phyloP scores from a whole-genome alignment of 192 early-diverging fungal genomes.

The Chytriomyces sp. region DNA sequence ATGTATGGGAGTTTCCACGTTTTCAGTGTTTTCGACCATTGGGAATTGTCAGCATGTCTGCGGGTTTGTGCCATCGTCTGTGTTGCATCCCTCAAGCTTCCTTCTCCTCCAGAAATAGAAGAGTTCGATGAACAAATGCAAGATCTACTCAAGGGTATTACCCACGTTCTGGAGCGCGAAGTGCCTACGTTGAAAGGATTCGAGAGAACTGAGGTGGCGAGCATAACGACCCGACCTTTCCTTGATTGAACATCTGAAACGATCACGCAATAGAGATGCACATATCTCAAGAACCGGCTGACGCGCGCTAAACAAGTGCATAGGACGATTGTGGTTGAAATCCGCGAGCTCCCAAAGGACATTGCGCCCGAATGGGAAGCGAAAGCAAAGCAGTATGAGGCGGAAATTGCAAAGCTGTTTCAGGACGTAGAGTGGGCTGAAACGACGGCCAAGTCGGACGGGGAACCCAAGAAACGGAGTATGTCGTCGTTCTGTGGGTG shows the following conservation, averaged over 20 bases:
- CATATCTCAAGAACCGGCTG: conserved; percentile 55
- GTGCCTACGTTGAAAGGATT: conserved; percentile 49
- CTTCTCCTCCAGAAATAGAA: conserved; percentile 51
- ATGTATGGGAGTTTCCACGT: no score
- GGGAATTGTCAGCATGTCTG: not conserved
- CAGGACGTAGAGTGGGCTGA: conserved; percentile 66
- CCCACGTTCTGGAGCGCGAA: conserved; percentile 49
- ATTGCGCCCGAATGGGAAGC: conserved; percentile 42
- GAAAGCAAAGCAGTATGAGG: conserved; percentile 52
- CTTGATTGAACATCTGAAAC: not conserved
- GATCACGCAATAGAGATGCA: conserved; percentile 49
- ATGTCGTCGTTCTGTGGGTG: not conserved
- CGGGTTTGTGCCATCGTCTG: not conserved
- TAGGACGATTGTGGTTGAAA: conserved; percentile 54
- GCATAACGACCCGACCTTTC: not conserved
- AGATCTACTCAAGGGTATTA: conserved; percentile 52
- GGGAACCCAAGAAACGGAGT: conserved; percentile 37
- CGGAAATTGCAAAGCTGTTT: conserved; percentile 45
- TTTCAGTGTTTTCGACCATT: no score
- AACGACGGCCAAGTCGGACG: conserved; percentile 42
- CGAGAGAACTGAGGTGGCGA: conserved; percentile 49
- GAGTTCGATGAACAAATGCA: conserved; percentile 63
- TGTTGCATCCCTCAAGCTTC: not conserved
- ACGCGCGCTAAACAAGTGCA: conserved; percentile 54
- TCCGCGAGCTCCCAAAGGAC: conserved; percentile 42